Base-by-base conservation (phyloP, 306 rosid genomes). In the Neltuma alba region DNA sequence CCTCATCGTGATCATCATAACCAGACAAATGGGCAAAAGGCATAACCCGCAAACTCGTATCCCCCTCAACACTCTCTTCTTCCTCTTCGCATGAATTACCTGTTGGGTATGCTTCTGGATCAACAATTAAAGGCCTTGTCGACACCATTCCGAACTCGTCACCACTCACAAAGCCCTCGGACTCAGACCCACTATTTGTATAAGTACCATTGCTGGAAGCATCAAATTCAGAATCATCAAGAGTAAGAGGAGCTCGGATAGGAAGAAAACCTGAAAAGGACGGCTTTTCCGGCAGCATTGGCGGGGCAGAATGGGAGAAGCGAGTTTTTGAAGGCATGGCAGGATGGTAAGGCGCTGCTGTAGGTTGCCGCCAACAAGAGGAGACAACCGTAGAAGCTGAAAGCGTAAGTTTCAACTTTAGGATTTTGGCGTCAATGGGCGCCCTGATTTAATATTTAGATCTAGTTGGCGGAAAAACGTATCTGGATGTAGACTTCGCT, bases 191-290 rank as follows among this genome's bases (percentile, higher is more conserved):
- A 80, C 79, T 73, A 31, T 69, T 80, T 72, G 69, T 67, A 54
- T 74, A 81, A 63, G 83, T 47, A 28, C 72, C 60, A 73, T 74
- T 81, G 61, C 83, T 80, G 3, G 86, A 67, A 74, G 68, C 58
- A 18, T 74, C 75, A 54, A 54, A 77, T 30, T 81, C 91, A 33
- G 87, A 88, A 68, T 76, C 79, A 50, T 88, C 85, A 31, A 79
- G 58, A 38, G 94, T 92, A 42, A 58, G 88, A 74, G 94, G 92
- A 75, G 97, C 92, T 80, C 92, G 75, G 76, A 92, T 88, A 74
- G 84, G 79, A 55, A 87, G 4, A 48, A 84, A 85, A 79, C 79
- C 80, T 78, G 90, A 80, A 69, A 77, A 77, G 6, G 73, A 64
- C 13, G 36, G 61, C 18, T 70, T 72, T 45, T 33, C 12, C 54